Conservation (phyloP, 2,329 filamentous ascomycete species). For the Dothideomycetes sp. region DNA sequence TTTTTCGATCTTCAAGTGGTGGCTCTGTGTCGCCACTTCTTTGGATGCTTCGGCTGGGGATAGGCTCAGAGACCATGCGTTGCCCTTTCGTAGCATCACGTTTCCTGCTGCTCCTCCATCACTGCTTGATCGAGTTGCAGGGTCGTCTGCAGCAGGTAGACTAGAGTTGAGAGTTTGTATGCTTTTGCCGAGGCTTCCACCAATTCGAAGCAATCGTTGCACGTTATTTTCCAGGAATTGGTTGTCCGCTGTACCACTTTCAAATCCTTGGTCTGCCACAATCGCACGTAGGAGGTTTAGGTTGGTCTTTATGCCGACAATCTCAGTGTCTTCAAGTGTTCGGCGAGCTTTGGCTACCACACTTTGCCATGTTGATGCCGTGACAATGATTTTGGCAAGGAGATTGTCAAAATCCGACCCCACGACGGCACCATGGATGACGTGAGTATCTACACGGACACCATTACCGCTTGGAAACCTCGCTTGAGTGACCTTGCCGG, state of each 20-base stretch:
- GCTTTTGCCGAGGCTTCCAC: too few species aligned
- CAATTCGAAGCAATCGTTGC: slow-evolving; percentile 30
- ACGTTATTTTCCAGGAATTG: slow-evolving; percentile 50
- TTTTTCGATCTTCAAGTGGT: slow-evolving; percentile 46
- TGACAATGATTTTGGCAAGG: slow-evolving; percentile 51
- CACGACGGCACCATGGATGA: slow-evolving; percentile 39
- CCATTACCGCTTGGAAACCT: slow-evolving; percentile 50
- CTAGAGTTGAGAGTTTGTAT: too few species aligned
- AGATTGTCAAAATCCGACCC: slow-evolving; percentile 51
- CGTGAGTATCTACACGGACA: slow-evolving; percentile 47
- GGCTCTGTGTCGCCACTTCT: slow-evolving; percentile 22
- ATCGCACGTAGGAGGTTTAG: slow-evolving; percentile 47
- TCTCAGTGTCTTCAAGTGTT: slow-evolving; percentile 46
- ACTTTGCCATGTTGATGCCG: slow-evolving; percentile 44
- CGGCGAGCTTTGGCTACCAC: slow-evolving; percentile 45
- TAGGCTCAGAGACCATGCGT: slow-evolving; percentile 48
- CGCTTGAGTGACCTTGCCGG: slow-evolving; percentile 50
- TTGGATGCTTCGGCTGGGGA: slow-evolving; percentile 22
- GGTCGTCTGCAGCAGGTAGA: too few species aligned
- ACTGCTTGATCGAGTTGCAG: too few species aligned
- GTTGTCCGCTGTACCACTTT: slow-evolving; percentile 41
- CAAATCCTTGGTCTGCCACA: slow-evolving; percentile 42
- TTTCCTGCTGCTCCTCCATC: not conserved
- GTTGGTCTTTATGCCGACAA: slow-evolving; percentile 52
- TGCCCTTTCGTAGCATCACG: slow-evolving; percentile 46